These are phyloP conservation scores for Amanita phalloides DNA, from an alignment of 768 basidiomycete genomes.

Conservation along the genomic window DNA sequence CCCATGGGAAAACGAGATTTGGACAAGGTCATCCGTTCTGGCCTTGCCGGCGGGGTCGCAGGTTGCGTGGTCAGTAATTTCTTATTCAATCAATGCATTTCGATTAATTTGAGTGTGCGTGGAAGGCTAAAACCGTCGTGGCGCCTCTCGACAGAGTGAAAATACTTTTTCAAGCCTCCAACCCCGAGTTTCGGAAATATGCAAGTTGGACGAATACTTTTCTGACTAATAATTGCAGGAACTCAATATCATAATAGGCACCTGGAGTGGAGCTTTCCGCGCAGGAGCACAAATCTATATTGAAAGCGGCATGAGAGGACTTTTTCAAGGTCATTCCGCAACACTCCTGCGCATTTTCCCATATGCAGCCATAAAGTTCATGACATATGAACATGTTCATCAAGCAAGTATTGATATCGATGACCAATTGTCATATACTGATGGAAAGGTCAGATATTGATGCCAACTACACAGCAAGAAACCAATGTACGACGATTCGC, in stretches of 20 bases:
- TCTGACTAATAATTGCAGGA: background rate
- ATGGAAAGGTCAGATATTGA: conserved; percentile 47
- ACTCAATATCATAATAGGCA: conserved; percentile 37
- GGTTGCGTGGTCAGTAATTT: conserved; percentile 70
- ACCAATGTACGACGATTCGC: conserved; percentile 73
- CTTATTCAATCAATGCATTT: conserved; percentile 6
- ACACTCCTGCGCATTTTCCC: conserved; percentile 93
- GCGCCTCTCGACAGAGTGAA: conserved; percentile 97
- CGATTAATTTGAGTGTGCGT: conserved; percentile 4
- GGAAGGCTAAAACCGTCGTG: conserved; percentile 85
- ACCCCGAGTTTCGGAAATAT: conserved; percentile 90
- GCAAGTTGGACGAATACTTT: conserved; percentile 44
- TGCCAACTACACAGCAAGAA: conserved; percentile 73
- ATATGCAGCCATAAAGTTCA: conserved; percentile 95
- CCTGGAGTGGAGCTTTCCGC: conserved; percentile 75
- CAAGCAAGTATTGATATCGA: conserved; percentile 32
- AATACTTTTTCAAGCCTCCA: conserved; percentile 96
- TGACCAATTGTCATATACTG: conserved; percentile 2
- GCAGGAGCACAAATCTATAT: conserved; percentile 67
- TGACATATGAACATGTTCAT: conserved; percentile 88
- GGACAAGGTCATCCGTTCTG: conserved; percentile 64
- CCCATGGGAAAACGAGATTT: conserved; percentile 42
- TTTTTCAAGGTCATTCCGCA: conserved; percentile 94
- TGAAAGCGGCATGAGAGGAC: conserved; percentile 60
- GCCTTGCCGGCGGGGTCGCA: conserved; percentile 87